phyloP scores from a whole-genome alignment of 2,329 filamentous ascomycete genomes.

The Diaporthe australafricana region DNA sequence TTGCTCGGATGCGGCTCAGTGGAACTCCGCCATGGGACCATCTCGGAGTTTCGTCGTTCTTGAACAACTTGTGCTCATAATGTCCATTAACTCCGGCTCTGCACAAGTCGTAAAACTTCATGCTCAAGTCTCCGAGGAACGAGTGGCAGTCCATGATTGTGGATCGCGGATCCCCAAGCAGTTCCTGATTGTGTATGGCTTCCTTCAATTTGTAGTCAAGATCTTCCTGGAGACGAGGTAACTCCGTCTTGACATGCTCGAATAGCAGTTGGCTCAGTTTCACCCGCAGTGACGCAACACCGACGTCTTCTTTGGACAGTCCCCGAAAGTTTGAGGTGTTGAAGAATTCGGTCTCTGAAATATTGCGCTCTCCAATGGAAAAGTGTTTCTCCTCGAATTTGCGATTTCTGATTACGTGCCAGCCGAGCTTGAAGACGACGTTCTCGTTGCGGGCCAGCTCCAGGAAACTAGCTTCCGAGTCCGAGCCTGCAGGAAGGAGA shows the following conservation, averaged over 20 bases:
- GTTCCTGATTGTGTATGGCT: neutral
- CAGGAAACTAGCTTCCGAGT: slow-evolving; percentile 10
- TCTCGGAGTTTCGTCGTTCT: neutral
- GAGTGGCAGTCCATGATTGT: neutral
- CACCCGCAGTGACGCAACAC: neutral
- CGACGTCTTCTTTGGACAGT: neutral
- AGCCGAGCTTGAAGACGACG: slow-evolving; percentile 39
- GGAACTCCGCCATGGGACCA: no score
- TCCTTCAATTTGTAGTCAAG: neutral
- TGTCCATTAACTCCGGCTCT: slow-evolving; percentile 6
- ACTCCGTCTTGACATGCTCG: slow-evolving; percentile 21
- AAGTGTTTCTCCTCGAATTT: slow-evolving; percentile 60
- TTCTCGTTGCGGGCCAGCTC: slow-evolving; percentile 28
- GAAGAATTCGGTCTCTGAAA: neutral
- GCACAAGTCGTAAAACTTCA: slow-evolving; percentile 18
- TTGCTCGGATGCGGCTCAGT: neutral
- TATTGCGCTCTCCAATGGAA: neutral
- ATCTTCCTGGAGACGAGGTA: neutral
- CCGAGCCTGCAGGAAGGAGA: neutral
- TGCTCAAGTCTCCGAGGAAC: slow-evolving; percentile 1
- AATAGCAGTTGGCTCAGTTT: slow-evolving; percentile 25
- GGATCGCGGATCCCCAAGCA: neutral
- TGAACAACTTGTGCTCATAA: slow-evolving; percentile 20
- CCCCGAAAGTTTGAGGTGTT: neutral
- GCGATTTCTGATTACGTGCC: slow-evolving; percentile 68